A percentile compares a stretch with the other conserved stretches of the same genome.
Conservation (phyloP, 1,284 basidiomycete genomes). For the Lentinula novae-zelandiae region DNA sequence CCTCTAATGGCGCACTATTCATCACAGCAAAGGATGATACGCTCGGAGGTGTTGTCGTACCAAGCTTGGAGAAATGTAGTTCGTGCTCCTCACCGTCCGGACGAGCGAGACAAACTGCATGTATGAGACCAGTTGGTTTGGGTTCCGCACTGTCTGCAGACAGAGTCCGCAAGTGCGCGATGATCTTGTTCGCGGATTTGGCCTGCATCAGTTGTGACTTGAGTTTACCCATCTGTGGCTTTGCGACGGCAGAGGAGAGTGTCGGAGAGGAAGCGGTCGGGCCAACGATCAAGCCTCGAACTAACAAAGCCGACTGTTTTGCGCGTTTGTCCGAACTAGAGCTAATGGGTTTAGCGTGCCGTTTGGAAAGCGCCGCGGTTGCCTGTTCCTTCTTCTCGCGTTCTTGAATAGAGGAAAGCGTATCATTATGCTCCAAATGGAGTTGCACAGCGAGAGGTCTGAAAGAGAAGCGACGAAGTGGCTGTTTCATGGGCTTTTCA, state of each 20-base stretch:
- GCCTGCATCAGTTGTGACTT: slow-evolving; percentile 67
- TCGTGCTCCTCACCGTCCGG: slow-evolving; percentile 58
- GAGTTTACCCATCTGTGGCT: slow-evolving; percentile 57
- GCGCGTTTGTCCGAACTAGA: slow-evolving; percentile 55
- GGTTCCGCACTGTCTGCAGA: slow-evolving; percentile 28
- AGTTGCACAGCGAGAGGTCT: slow-evolving; percentile 26
- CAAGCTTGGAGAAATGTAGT: slow-evolving; percentile 47
- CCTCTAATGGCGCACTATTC: slow-evolving; percentile 45
- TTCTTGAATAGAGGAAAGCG: slow-evolving; percentile 33
- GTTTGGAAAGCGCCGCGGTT: slow-evolving; percentile 30
- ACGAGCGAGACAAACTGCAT: slow-evolving; percentile 66
- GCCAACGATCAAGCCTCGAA: slow-evolving; percentile 69
- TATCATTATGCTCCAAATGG: slow-evolving; percentile 29
- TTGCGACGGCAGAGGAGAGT: slow-evolving; percentile 37
- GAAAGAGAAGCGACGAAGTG: slow-evolving; percentile 20
- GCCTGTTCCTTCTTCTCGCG: slow-evolving; percentile 36
- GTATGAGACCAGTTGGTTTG: slow-evolving; percentile 50
- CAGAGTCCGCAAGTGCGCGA: slow-evolving; percentile 58
- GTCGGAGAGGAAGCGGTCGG: slow-evolving; percentile 34
- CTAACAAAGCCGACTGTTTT: slow-evolving; percentile 55
- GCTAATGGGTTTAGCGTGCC: slow-evolving; percentile 25
- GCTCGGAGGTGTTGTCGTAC: slow-evolving; percentile 7
- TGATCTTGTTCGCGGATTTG: slow-evolving; percentile 65
- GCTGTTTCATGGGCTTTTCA: slow-evolving; percentile 11
- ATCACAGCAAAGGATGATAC: slow-evolving; percentile 31